A percentile compares a stretch with the other conserved stretches of the same genome.
Evolutionary conservation across 73 alveolate genomes (phyloP).

Genomic region (Breviolum minutum): DNA sequence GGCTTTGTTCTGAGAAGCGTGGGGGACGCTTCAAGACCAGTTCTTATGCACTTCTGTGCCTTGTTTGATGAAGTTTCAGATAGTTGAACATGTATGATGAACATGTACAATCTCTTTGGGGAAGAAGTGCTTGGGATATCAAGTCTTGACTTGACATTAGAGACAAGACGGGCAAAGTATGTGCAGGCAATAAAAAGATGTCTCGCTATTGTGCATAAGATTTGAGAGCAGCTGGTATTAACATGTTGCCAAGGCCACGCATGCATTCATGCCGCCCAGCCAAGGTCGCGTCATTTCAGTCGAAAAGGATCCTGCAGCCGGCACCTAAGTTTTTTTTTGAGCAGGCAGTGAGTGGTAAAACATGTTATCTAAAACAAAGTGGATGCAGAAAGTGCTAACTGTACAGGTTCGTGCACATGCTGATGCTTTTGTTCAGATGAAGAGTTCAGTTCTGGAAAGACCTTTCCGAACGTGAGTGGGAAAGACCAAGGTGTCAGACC

Average conservation of each 20-base stretch:
- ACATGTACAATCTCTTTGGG: background rate
- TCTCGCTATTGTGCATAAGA: background rate
- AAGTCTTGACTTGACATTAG: background rate
- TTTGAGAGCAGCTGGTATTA: background rate
- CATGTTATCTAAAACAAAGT: background rate
- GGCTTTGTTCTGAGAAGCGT: background rate
- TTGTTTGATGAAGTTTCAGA: background rate
- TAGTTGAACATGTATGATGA: background rate
- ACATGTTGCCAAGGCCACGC: background rate
- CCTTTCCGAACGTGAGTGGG: background rate
- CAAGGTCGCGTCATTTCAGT: constrained; percentile 17
- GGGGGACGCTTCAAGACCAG: background rate
- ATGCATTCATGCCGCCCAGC: background rate
- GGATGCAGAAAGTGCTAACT: too few relatives aligned
- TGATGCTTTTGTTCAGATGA: too few relatives aligned
- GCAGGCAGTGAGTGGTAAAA: background rate
- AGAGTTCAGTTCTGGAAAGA: background rate
- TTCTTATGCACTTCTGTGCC: background rate
- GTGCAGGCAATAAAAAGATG: too few relatives aligned
- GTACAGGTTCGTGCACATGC: too few relatives aligned
- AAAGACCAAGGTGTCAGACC: constrained; percentile 6
- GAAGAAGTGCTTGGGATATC: background rate
- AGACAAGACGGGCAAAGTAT: too few relatives aligned
- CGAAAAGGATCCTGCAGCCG: constrained; percentile 32
- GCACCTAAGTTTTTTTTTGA: background rate